Percentiles rank a stretch among this genome's conserved stretches.
Conservation (phyloP, 371 early-diverging fungal genomes). For the Mucor velutinosus region DNA sequence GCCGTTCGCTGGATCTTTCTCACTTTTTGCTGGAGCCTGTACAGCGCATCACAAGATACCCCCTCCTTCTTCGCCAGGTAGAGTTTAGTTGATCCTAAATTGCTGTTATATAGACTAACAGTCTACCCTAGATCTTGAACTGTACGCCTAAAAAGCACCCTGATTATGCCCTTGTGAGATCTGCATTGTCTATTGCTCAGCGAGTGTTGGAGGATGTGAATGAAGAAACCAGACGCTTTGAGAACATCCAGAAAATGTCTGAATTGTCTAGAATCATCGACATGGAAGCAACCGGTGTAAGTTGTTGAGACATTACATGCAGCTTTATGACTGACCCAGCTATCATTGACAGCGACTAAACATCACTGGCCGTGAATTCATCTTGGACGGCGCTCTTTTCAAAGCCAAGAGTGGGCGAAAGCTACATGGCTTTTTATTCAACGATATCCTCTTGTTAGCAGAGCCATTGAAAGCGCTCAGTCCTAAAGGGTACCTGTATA, state of each 20-base stretch:
- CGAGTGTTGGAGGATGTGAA: conserved; percentile 76
- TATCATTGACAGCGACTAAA: conserved; percentile 46
- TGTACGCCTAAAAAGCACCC: conserved; percentile 81
- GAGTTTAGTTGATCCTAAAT: neutral
- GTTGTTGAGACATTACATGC: neutral
- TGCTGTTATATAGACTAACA: neutral
- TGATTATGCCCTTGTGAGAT: conserved; percentile 72
- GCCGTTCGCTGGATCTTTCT: conserved; percentile 80
- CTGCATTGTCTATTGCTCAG: conserved; percentile 74
- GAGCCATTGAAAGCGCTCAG: conserved; percentile 47
- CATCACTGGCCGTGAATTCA: conserved; percentile 68
- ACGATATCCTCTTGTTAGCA: conserved; percentile 80
- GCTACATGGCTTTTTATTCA: conserved; percentile 85
- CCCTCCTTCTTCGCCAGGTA: conserved; percentile 84
- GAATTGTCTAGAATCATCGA: conserved; percentile 74
- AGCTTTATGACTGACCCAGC: neutral
- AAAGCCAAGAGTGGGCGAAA: conserved; percentile 87
- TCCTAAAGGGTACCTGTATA: conserved; percentile 50
- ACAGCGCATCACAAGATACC: conserved; percentile 93
- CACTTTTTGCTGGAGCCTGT: conserved; percentile 90
- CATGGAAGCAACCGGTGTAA: conserved; percentile 63
- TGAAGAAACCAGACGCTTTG: conserved; percentile 74
- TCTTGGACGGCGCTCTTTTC: conserved; percentile 80
- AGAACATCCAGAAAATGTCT: conserved; percentile 72
- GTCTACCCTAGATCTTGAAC: conserved; percentile 65